phyloP scores from a whole-genome alignment of 805 yeast species.

The Zygosaccharomyces kombuchaensis region DNA sequence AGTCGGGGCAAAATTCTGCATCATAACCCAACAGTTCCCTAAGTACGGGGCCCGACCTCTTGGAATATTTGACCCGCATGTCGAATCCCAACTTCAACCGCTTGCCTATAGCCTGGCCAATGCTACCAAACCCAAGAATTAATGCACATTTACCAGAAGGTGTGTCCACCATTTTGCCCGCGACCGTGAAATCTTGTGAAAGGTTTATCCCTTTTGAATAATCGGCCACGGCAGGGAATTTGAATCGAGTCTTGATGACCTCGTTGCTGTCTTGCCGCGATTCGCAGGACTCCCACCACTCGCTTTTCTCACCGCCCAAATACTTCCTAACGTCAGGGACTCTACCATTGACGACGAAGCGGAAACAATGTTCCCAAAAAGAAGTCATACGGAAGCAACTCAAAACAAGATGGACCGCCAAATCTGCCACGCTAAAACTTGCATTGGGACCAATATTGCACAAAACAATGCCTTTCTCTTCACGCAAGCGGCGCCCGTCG shows the following conservation, averaged over 20 bases:
- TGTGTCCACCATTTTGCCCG: conserved; percentile 44
- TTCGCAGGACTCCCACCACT: conserved; percentile 1
- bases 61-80: conserved; percentile 60
- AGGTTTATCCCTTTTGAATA: conserved; percentile 29
- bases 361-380: conserved; percentile 42
- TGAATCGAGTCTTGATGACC: neutral
- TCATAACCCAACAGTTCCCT: conserved; percentile 41
- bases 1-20: conserved; percentile 42
- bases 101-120: conserved; percentile 61
- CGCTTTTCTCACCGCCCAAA: conserved; percentile 29
- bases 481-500: conserved; percentile 42
- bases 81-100: conserved; percentile 52
- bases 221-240: conserved; percentile 10
- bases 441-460: conserved; percentile 60
- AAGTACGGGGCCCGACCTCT: conserved; percentile 43
- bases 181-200: conserved; percentile 42
- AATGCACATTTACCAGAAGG: conserved; percentile 58
- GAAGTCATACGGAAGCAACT: conserved; percentile 56
- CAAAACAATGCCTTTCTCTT: conserved; percentile 45
- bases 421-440: conserved; percentile 68
- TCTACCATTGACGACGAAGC: conserved; percentile 36
- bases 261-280: neutral
- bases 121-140: conserved; percentile 71
- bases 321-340: conserved; percentile 45
- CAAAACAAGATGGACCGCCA: conserved; percentile 56